Conservation (phyloP, 208 protist genomes). For the Crithidia brevicula region DNA sequence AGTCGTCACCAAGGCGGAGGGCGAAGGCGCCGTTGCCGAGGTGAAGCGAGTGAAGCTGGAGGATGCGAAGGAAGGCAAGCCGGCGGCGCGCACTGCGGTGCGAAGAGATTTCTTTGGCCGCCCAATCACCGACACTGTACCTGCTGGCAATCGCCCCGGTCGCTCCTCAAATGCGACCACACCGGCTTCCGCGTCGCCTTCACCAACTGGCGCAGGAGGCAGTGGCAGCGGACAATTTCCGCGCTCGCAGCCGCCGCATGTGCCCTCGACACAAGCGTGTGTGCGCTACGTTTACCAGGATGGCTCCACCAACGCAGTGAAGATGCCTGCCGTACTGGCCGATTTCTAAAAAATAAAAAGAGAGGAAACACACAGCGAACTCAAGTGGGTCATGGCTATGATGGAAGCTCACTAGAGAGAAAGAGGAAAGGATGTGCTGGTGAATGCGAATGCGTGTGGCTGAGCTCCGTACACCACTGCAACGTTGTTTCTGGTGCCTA, state of each 20-base stretch:
- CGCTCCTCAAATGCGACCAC: background rate
- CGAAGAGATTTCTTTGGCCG: constrained; percentile 81
- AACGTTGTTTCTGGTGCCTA: too few species aligned
- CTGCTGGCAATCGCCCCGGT: background rate
- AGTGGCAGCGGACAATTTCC: constrained; percentile 1
- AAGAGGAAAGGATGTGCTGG: too few species aligned
- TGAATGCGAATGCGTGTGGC: too few species aligned
- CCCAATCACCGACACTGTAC: constrained; percentile 23
- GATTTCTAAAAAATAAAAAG: constrained; percentile 57
- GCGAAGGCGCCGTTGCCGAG: background rate
- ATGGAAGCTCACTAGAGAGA: too few species aligned
- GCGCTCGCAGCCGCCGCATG: constrained; percentile 9
- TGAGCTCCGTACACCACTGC: too few species aligned
- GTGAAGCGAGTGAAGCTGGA: constrained; percentile 9
- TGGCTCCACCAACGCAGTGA: constrained; percentile 84
- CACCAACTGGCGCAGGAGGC: background rate
- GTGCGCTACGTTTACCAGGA: constrained; percentile 79
- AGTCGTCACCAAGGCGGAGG: background rate
- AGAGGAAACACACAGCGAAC: background rate
- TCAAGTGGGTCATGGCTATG: too few species aligned
- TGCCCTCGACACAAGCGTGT: constrained; percentile 5
- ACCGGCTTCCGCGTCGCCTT: background rate
- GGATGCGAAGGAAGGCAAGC: background rate
- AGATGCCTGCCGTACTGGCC: constrained; percentile 63
- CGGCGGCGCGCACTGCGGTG: background rate